Percentiles rank a stretch among this genome's conserved stretches.
Conservation (phyloP, 768 basidiomycete genomes). For the Mrakia gelida region DNA sequence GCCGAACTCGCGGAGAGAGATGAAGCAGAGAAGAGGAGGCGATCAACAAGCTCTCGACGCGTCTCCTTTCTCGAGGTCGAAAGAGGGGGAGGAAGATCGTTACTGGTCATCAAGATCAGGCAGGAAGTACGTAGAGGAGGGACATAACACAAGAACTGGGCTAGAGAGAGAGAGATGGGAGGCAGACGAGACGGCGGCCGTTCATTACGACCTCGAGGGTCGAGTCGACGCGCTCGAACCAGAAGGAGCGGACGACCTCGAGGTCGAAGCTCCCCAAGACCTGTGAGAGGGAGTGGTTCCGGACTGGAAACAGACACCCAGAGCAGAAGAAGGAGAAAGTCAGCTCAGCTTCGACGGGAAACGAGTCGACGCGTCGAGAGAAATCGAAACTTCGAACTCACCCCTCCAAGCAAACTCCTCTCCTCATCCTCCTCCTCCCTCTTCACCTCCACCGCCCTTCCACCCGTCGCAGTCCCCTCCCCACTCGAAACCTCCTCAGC, state of each 20-base stretch:
- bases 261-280: slow-evolving; percentile 7
- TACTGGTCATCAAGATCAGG: background rate
- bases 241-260: background rate
- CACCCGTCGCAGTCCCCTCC: background rate
- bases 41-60: background rate
- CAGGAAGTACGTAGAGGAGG: background rate
- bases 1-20: too few species aligned
- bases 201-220: background rate
- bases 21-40: too few species aligned
- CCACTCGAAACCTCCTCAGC: background rate
- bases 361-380: background rate
- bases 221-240: background rate
- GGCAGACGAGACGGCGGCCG: background rate
- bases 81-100: too few species aligned
- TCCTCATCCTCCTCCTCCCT: slow-evolving; percentile 21
- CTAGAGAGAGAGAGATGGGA: background rate
- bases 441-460: background rate
- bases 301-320: background rate
- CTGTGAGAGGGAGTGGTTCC: slow-evolving; percentile 18
- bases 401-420: slow-evolving; percentile 22
- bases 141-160: background rate
- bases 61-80: too few species aligned
- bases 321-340: background rate
- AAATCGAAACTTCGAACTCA: background rate
- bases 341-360: background rate